Percentiles rank a stretch among this genome's conserved stretches.
Conservation (phyloP, 1,284 basidiomycete species). For the Sporisorium graminicola region DNA sequence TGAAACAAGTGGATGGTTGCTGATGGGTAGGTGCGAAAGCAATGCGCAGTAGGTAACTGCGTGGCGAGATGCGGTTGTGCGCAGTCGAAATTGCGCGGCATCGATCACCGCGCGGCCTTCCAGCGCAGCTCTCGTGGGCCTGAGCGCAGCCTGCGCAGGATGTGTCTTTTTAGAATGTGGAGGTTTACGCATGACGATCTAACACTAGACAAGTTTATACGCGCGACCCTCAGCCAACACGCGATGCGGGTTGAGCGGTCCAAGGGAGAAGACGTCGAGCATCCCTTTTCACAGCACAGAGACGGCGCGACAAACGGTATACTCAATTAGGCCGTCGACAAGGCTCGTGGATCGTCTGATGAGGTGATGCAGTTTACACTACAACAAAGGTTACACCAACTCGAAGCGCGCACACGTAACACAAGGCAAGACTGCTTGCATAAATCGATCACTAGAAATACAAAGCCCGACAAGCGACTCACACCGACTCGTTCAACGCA, state of each 20-base stretch:
- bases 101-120: conserved; percentile 21
- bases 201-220: too few species aligned
- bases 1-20: conserved; percentile 5
- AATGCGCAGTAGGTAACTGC: not conserved
- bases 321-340: too few species aligned
- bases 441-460: not conserved
- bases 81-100: conserved; percentile 15
- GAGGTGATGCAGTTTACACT: too few species aligned
- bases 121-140: conserved; percentile 16
- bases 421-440: not conserved
- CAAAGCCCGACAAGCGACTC: not conserved
- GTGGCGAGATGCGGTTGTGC: not conserved
- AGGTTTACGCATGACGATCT: not conserved
- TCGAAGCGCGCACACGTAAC: not conserved
- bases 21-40: not conserved
- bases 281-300: too few species aligned
- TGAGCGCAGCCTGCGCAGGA: conserved; percentile 7
- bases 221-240: too few species aligned
- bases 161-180: conserved; percentile 1
- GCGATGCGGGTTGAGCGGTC: too few species aligned
- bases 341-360: too few species aligned
- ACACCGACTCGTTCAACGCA: not conserved
- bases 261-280: too few species aligned
- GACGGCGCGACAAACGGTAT: too few species aligned
- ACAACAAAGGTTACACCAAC: too few species aligned